These are phyloP conservation scores for Prunus padus DNA, from an alignment of 306 rosid genomes.

Conservation along the genomic window DNA sequence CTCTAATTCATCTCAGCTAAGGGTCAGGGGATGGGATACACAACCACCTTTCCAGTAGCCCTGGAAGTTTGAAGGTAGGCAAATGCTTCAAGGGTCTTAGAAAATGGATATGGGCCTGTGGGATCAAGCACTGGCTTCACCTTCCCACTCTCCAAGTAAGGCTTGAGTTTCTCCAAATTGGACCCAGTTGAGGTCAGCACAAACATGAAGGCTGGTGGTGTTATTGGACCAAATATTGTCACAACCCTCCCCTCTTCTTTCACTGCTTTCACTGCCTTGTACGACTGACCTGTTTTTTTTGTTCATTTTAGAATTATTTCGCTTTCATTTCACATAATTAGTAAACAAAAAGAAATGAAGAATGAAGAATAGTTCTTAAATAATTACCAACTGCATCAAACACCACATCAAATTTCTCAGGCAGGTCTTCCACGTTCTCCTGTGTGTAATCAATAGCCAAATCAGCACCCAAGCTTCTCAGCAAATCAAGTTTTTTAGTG, in stretches of 20 bases:
- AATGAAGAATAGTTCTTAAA: neutral
- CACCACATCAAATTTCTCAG: slow-evolving; percentile 68
- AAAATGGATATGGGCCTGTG: slow-evolving; percentile 58
- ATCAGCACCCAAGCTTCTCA: slow-evolving; percentile 60
- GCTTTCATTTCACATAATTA: too few relatives aligned
- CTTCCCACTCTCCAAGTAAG: slow-evolving; percentile 66
- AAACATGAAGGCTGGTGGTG: neutral
- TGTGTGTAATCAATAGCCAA: slow-evolving; percentile 60
- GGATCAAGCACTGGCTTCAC: slow-evolving; percentile 70
- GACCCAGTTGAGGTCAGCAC: neutral
- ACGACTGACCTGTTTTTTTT: neutral
- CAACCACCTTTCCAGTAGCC: slow-evolving; percentile 62
- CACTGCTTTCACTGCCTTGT: neutral
- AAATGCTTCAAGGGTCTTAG: slow-evolving; percentile 55
- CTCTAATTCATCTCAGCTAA: slow-evolving; percentile 7
- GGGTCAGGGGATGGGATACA: slow-evolving; percentile 58
- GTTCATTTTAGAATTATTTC: neutral
- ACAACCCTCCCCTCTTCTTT: neutral
- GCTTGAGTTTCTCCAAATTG: slow-evolving; percentile 48
- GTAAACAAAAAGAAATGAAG: neutral
- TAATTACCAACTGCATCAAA: slow-evolving; percentile 60
- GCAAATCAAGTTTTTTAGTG: slow-evolving; percentile 43
- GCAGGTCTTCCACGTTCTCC: slow-evolving; percentile 45
- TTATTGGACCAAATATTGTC: neutral
- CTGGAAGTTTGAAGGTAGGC: slow-evolving; percentile 44